phyloP scores from a whole-genome alignment of 2,329 filamentous ascomycete species.

The Triangularia verruculosa region DNA sequence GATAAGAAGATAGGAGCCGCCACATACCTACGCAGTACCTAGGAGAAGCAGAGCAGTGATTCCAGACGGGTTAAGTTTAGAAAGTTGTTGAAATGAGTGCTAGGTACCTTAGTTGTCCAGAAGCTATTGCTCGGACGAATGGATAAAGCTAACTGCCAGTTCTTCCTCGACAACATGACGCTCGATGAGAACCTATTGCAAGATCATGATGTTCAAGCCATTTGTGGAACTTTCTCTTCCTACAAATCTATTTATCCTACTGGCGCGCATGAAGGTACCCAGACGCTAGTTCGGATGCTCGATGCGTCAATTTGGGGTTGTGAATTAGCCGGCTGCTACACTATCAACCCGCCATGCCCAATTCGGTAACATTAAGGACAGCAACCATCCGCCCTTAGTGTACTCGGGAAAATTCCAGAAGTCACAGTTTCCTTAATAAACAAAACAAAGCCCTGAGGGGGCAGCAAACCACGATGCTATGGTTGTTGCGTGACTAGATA shows the following conservation, averaged over 20 bases:
- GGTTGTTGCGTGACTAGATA: neutral
- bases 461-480: neutral
- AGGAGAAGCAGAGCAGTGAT: too few relatives aligned
- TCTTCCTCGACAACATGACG: too few relatives aligned
- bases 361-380: neutral
- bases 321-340: conserved; percentile 13
- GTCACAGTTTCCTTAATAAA: neutral
- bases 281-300: neutral
- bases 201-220: too few relatives aligned
- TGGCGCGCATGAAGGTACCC: conserved; percentile 11
- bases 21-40: too few relatives aligned
- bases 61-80: too few relatives aligned
- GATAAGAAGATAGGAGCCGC: too few relatives aligned
- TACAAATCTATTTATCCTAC: conserved; percentile 13
- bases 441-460: neutral
- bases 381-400: neutral
- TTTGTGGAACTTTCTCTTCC: neutral
- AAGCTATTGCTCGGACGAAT: too few relatives aligned
- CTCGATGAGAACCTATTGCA: too few relatives aligned
- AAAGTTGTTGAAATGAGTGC: too few relatives aligned
- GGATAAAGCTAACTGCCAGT: too few relatives aligned
- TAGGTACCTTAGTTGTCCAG: too few relatives aligned
- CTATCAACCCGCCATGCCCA: neutral
- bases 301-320: neutral
- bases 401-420: neutral